These are phyloP conservation scores for Wickerhamomyces alni DNA, from an alignment of 805 yeast species.

Conservation along the genomic window DNA sequence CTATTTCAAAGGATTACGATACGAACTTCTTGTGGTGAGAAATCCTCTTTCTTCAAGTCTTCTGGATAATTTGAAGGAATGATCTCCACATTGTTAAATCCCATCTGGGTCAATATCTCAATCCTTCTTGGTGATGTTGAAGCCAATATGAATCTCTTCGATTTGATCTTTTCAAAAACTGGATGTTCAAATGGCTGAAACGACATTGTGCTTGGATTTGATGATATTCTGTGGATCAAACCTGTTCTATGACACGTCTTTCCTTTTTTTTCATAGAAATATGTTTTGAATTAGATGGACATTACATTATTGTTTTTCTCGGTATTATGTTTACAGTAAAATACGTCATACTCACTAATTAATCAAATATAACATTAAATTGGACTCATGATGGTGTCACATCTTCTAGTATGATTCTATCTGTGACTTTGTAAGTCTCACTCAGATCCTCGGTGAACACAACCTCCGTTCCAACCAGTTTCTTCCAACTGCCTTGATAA, in stretches of 20 bases:
- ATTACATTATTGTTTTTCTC: neutral
- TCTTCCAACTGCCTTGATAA: constrained; percentile 72
- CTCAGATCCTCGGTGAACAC: constrained; percentile 25
- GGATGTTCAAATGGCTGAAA: constrained; percentile 26
- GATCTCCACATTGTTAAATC: constrained; percentile 38
- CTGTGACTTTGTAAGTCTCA: constrained; percentile 14
- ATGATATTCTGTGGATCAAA: no score
- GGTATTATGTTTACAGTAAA: no score
- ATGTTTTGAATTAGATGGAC: neutral
- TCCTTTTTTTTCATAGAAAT: neutral
- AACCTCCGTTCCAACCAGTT: constrained; percentile 72
- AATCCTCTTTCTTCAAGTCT: constrained; percentile 50
- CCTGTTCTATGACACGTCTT: no score
- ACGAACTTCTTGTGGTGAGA: constrained; percentile 39
- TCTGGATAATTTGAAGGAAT: constrained; percentile 72
- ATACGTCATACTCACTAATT: neutral
- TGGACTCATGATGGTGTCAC: constrained; percentile 13
- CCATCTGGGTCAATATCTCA: constrained; percentile 62
- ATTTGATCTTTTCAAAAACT: constrained; percentile 19
- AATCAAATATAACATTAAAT: neutral
- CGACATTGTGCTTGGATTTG: constrained; percentile 1
- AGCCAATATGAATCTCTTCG: constrained; percentile 51
- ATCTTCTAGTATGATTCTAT: constrained; percentile 18
- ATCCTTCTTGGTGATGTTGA: constrained; percentile 79
- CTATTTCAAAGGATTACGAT: neutral